Evolutionary conservation across 208 protist genomes (phyloP), one percentile per base, ranked within the genome.

Genomic region (Leishmania lainsoni): DNA sequence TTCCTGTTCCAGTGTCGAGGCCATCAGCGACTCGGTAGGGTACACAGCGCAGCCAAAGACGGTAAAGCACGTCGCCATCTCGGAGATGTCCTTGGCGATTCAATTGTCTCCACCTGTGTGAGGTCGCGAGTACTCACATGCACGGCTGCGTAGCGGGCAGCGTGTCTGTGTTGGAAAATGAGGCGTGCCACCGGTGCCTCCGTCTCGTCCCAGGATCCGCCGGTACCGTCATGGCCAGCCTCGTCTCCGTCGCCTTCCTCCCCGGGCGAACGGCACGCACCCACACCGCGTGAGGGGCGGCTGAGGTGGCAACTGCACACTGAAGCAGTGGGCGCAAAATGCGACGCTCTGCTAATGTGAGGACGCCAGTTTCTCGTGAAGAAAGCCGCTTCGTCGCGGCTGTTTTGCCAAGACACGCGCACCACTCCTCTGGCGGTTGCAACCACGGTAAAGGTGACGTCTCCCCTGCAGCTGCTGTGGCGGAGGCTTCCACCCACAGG

Each of bases 281-380:
- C 76, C 80, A 82, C 12, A 81, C 71, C 5, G 63, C 75, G 51
- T 81, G 63, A 48, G 73, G 70, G 20, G 78, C 81, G 6, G 77
- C 68, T 17, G 80, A 76, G 63, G 81, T 66, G 16, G 68, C 68
- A 51, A 84, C 61, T 26, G 80, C 81, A 35, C 84, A 81, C 49
- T 84, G 84, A 52, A 87, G 75, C 52, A 82, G 72, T n/a, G 80
- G 63, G 20, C 74, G 70, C 26, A 83, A 45, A 35, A 14, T 39
- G 42, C 49, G 61, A 22, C 56, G 49, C 76, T 87, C 61, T 8
- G 48, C 6, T n/a, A 68, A 10, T 12, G 83, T 78, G 63, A 84
- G 63, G 26, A 1, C n/a, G 29, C 35, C 45, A 2, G 75, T 10
- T 35, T 3, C 48, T 45, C 63, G 35, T 35, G 61, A 68, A 42